A percentile compares a stretch with the other conserved stretches of the same genome.
Conservation (phyloP, 2,329 filamentous ascomycete species). For the Trichoderma sp. region DNA sequence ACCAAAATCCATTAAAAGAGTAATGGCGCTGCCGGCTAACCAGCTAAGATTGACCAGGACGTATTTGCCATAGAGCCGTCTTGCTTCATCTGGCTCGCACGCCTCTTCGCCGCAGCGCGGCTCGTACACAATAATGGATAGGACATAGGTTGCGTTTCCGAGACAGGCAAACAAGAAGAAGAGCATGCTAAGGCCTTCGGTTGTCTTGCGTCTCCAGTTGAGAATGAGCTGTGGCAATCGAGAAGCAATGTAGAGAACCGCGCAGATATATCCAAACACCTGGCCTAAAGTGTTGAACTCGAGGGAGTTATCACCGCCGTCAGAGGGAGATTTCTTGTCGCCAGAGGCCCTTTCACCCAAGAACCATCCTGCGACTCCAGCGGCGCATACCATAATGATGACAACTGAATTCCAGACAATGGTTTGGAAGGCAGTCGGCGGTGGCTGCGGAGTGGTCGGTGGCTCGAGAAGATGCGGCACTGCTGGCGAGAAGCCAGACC, state of each 20-base stretch:
- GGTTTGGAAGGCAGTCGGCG: constrained; percentile 54
- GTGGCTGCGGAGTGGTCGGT: constrained; percentile 44
- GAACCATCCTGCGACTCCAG: constrained; percentile 84
- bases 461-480: constrained; percentile 66
- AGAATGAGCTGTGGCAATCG: constrained; percentile 87
- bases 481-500: constrained; percentile 71
- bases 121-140: constrained; percentile 88
- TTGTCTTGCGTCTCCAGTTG: constrained; percentile 89
- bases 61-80: constrained; percentile 70
- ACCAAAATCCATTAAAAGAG: constrained; percentile 75
- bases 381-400: constrained; percentile 76
- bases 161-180: constrained; percentile 97
- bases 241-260: constrained; percentile 82
- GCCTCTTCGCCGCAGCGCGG: constrained; percentile 58
- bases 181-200: constrained; percentile 86
- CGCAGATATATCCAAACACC: constrained; percentile 90
- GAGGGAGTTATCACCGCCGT: constrained; percentile 49
- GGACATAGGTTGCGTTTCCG: constrained; percentile 89
- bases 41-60: constrained; percentile 88
- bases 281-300: constrained; percentile 77
- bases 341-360: constrained; percentile 48
- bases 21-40: constrained; percentile 86
- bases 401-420: constrained; percentile 72
- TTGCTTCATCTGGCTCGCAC: constrained; percentile 66
- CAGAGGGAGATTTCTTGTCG: constrained; percentile 39